These are phyloP conservation scores for Fusarium sulawesiense DNA, from an alignment of 2,329 filamentous ascomycete genomes.

Conservation along the genomic window DNA sequence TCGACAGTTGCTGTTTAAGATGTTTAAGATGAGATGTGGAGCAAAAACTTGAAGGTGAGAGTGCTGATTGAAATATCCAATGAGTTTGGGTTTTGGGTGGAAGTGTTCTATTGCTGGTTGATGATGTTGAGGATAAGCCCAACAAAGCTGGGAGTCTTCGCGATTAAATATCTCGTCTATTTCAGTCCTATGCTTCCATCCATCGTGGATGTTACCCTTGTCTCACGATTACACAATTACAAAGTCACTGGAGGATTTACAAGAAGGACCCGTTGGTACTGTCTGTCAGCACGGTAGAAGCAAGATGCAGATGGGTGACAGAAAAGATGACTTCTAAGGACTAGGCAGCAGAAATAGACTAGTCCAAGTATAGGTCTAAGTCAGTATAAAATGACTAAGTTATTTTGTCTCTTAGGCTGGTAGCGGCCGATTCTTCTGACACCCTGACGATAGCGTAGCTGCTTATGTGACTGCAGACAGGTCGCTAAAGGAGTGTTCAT, in stretches of 20 bases:
- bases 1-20: too few species aligned
- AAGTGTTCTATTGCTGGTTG: neutral
- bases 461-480: neutral
- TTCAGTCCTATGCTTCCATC: neutral
- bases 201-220: neutral
- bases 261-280: neutral
- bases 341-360: neutral
- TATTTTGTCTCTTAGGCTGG: neutral
- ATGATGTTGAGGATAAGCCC: rapidly evolving
- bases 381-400: rapidly evolving
- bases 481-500: neutral
- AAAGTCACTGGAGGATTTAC: neutral
- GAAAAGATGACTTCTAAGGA: neutral
- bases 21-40: neutral
- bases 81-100: neutral
- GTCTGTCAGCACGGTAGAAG: neutral
- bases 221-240: neutral
- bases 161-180: neutral
- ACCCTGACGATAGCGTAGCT: neutral
- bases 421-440: neutral
- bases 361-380: rapidly evolving
- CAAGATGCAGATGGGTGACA: neutral
- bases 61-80: too few species aligned
- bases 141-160: rapidly evolving
- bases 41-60: too few species aligned